phyloP scores from a whole-genome alignment of 306 rosid species.

The Lathyrus aphaca region DNA sequence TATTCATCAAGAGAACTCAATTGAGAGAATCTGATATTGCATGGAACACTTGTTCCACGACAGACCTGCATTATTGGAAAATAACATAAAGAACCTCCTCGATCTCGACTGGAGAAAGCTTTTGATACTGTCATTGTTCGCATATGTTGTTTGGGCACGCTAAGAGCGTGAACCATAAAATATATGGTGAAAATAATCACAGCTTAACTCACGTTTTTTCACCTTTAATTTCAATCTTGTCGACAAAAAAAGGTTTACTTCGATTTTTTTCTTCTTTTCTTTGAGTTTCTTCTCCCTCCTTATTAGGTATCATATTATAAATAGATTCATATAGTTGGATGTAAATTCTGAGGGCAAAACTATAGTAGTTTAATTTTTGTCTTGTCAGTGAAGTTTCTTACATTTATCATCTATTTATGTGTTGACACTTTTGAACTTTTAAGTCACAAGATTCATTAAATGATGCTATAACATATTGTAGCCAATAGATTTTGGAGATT shows the following conservation, averaged over 20 bases:
- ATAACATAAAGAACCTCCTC: slow-evolving; percentile 31
- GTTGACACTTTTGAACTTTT: not conserved
- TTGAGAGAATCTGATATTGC: slow-evolving; percentile 37
- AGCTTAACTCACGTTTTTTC: slow-evolving; percentile 4
- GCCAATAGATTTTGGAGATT: too few species aligned
- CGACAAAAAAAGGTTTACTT: not conserved
- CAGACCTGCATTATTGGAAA: slow-evolving; percentile 11
- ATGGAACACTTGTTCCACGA: slow-evolving; percentile 12
- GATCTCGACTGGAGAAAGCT: not conserved
- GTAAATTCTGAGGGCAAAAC: slow-evolving; percentile 36
- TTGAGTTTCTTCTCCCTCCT: too few species aligned
- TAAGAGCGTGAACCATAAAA: slow-evolving; percentile 13
- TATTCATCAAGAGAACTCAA: slow-evolving; percentile 22
- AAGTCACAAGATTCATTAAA: not conserved
- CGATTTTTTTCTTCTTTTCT: not conserved
- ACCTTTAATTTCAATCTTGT: not conserved
- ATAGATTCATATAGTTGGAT: slow-evolving; percentile 31
- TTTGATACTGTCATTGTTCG: slow-evolving; percentile 21
- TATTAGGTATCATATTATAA: not conserved
- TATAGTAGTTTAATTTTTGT: slow-evolving; percentile 17
- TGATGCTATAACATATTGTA: not conserved
- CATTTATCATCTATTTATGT: slow-evolving; percentile 7
- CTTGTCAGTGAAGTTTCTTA: slow-evolving; percentile 13
- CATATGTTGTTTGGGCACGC: slow-evolving; percentile 6
- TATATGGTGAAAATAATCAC: slow-evolving; percentile 20